A percentile compares a stretch with the other conserved stretches of the same genome.
Evolutionary conservation across 768 basidiomycete species (phyloP).

Genomic region (Serendipita sp.): DNA sequence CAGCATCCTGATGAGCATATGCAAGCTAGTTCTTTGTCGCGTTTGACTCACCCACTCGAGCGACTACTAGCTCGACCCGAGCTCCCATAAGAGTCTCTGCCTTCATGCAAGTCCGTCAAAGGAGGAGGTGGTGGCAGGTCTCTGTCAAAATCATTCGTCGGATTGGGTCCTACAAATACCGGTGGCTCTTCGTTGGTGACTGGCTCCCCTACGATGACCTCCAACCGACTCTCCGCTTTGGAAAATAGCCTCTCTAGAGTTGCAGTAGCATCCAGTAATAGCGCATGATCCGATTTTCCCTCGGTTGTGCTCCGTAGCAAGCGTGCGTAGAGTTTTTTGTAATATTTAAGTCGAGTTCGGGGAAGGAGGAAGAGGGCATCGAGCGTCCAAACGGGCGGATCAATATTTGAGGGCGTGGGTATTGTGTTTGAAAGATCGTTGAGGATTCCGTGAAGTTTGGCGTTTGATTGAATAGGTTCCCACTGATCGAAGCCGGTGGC

Average conservation of each 20-base stretch:
- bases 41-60: not conserved
- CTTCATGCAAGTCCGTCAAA: not conserved
- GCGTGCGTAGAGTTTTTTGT: constrained; percentile 75
- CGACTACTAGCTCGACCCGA: constrained; percentile 5
- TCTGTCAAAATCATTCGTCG: not conserved
- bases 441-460: constrained; percentile 52
- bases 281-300: constrained; percentile 70
- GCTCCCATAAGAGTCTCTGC: not conserved
- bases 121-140: not conserved
- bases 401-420: constrained; percentile 33
- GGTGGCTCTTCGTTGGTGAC: constrained; percentile 12
- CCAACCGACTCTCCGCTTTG: constrained; percentile 44
- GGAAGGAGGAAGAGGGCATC: constrained; percentile 83
- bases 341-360: constrained; percentile 71
- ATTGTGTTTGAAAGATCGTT: constrained; percentile 46
- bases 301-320: constrained; percentile 75
- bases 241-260: constrained; percentile 61
- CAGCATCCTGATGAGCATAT: not conserved
- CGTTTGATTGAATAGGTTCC: constrained; percentile 64
- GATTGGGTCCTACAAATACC: not conserved
- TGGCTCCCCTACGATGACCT: constrained; percentile 30
- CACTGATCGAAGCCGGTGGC: constrained; percentile 68
- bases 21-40: not conserved
- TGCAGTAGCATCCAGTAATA: constrained; percentile 66
- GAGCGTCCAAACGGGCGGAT: constrained; percentile 47